These are phyloP conservation scores for Exophiala phaeomuriformis DNA, from an alignment of 2,329 filamentous ascomycete species.

Conservation along the genomic window DNA sequence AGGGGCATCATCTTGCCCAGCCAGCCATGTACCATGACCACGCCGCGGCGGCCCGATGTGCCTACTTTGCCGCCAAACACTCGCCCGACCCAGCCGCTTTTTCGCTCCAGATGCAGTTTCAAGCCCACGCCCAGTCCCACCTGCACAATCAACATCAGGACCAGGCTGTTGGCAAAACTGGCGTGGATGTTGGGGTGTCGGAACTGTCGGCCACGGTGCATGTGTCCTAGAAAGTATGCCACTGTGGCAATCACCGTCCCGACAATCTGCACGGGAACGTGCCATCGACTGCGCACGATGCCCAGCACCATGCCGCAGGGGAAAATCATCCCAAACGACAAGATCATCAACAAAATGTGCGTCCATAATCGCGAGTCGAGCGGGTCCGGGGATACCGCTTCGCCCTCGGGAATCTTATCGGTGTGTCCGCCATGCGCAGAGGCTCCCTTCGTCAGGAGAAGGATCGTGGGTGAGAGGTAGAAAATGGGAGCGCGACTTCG, in stretches of 20 bases:
- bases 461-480: conserved; percentile 8
- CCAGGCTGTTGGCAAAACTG: conserved; percentile 69
- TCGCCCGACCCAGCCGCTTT: conserved; percentile 62
- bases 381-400: conserved; percentile 63
- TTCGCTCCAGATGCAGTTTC: conserved; percentile 74
- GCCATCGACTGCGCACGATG: conserved; percentile 84
- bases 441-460: conserved; percentile 29
- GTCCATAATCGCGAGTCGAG: conserved; percentile 84
- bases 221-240: conserved; percentile 86
- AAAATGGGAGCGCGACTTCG: conserved; percentile 5
- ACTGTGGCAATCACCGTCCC: conserved; percentile 69
- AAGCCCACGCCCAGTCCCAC: conserved; percentile 77
- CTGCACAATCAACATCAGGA: conserved; percentile 70
- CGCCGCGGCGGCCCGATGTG: conserved; percentile 48
- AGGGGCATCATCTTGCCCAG: conserved; percentile 83
- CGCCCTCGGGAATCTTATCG: conserved; percentile 59
- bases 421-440: conserved; percentile 49
- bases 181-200: conserved; percentile 66
- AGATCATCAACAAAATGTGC: conserved; percentile 81
- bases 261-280: conserved; percentile 77
- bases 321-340: conserved; percentile 87
- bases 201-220: conserved; percentile 84
- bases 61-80: conserved; percentile 41
- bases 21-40: conserved; percentile 69
- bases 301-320: conserved; percentile 93